phyloP scores from a whole-genome alignment of 2,329 filamentous ascomycete species.

The Trichoderma koningiopsis region DNA sequence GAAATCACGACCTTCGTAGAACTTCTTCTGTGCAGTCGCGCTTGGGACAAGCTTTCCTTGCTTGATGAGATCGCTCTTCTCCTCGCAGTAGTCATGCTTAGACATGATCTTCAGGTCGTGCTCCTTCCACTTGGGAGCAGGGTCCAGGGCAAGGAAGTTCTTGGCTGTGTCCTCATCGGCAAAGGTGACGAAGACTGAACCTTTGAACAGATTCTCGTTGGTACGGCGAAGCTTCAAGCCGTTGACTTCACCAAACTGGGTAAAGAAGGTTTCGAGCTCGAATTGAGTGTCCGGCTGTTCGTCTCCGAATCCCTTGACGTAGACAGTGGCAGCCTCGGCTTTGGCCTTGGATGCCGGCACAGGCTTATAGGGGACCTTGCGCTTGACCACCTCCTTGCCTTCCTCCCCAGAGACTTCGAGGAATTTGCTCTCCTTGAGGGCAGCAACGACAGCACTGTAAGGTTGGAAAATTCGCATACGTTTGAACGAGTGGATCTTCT shows the following conservation, averaged over 20 bases:
- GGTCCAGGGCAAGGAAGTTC: slow-evolving; percentile 77
- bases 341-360: slow-evolving; percentile 62
- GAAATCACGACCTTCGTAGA: slow-evolving; percentile 52
- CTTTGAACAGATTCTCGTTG: slow-evolving; percentile 79
- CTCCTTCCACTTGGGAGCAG: slow-evolving; percentile 82
- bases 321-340: slow-evolving; percentile 74
- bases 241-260: slow-evolving; percentile 75
- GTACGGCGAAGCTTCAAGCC: slow-evolving; percentile 84
- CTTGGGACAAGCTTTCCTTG: slow-evolving; percentile 68
- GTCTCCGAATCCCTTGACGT: slow-evolving; percentile 91
- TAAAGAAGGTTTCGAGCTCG: slow-evolving; percentile 91
- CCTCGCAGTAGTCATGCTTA: slow-evolving; percentile 85
- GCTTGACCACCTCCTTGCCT: slow-evolving; percentile 70
- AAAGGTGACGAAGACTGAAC: slow-evolving; percentile 95
- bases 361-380: slow-evolving; percentile 71
- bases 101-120: slow-evolving; percentile 78
- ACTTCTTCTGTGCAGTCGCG: slow-evolving; percentile 44
- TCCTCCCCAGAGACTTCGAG: slow-evolving; percentile 75
- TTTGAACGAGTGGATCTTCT: slow-evolving; percentile 81
- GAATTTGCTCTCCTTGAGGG: slow-evolving; percentile 74
- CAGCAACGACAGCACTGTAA: slow-evolving; percentile 78
- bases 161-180: slow-evolving; percentile 74
- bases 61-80: slow-evolving; percentile 72
- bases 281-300: slow-evolving; percentile 86
- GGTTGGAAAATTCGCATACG: slow-evolving; percentile 96